Evolutionary conservation across 2,329 filamentous ascomycete genomes (phyloP).

Genomic region (Xylariaceae sp.): DNA sequence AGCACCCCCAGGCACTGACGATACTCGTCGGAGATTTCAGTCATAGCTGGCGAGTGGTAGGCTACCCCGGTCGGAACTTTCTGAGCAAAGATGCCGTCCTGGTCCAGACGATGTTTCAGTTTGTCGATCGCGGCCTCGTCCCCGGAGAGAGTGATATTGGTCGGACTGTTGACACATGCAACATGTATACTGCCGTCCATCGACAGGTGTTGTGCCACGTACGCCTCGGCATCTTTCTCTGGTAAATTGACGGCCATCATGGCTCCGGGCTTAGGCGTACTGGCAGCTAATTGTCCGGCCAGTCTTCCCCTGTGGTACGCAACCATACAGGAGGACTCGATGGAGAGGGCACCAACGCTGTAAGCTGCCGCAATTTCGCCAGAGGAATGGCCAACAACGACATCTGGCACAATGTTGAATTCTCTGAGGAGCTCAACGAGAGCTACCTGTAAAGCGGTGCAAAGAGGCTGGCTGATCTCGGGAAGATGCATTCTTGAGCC

Average conservation of each 20-base stretch:
- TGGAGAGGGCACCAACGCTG: background rate
- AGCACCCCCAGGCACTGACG: constrained; percentile 18
- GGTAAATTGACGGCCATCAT: constrained; percentile 31
- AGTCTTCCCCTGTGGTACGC: constrained; percentile 31
- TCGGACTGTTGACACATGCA: constrained; percentile 31
- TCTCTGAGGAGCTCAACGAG: constrained; percentile 30
- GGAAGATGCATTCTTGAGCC: constrained; percentile 24
- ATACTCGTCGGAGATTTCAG: constrained; percentile 23
- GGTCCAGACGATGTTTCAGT: constrained; percentile 22
- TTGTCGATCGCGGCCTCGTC: constrained; percentile 21
- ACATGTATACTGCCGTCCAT: constrained; percentile 18
- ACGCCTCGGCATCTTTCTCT: constrained; percentile 18
- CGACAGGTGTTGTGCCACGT: constrained; percentile 21
- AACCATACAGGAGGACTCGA: constrained; percentile 28
- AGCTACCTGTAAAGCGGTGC: constrained; percentile 32
- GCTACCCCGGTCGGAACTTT: constrained; percentile 28
- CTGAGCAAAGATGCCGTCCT: constrained; percentile 26
- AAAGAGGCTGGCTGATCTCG: constrained; percentile 28
- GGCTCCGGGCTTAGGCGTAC: constrained; percentile 11
- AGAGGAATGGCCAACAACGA: constrained; percentile 32
- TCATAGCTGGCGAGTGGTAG: constrained; percentile 27
- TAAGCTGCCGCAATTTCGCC: constrained; percentile 37
- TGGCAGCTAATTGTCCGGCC: constrained; percentile 22
- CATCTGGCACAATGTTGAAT: constrained; percentile 23
- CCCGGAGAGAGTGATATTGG: constrained; percentile 29